Conservation (phyloP, 2,329 filamentous ascomycete genomes). For the Leptodontidium sp. region DNA sequence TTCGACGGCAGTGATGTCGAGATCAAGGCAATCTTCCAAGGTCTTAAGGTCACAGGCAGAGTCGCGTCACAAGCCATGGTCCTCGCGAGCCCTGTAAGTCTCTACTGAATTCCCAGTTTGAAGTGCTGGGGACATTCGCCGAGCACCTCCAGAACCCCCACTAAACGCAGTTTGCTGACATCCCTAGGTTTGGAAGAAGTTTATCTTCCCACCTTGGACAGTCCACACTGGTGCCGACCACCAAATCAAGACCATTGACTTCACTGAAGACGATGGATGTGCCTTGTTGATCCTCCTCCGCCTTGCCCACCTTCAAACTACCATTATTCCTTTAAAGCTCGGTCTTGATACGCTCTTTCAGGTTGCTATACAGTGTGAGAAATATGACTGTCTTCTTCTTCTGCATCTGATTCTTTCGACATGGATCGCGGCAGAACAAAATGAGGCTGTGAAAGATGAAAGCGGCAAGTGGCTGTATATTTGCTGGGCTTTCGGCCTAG, state of each 20-base stretch:
- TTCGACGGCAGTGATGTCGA: conserved; percentile 12
- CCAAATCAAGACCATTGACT: background rate
- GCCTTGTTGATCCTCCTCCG: background rate
- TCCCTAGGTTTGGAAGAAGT: conserved; percentile 10
- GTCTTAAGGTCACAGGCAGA: background rate
- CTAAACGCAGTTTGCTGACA: background rate
- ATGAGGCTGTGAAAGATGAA: background rate
- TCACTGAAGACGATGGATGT: background rate
- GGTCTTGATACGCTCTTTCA: background rate
- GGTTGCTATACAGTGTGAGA: background rate
- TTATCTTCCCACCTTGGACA: background rate
- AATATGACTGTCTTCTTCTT: background rate
- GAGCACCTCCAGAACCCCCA: background rate
- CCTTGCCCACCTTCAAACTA: background rate
- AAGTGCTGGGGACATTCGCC: background rate
- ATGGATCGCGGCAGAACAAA: background rate
- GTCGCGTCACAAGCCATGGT: conserved; percentile 3
- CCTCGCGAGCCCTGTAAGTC: conserved; percentile 7
- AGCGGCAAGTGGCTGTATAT: background rate
- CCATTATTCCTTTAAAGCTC: background rate
- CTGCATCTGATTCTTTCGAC: background rate
- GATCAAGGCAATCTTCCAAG: background rate
- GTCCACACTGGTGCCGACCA: too few species aligned
- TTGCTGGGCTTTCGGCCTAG: background rate
- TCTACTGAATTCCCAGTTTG: background rate